phyloP scores from a whole-genome alignment of 2,329 filamentous ascomycete genomes.

The Sordariomycetes sp. region DNA sequence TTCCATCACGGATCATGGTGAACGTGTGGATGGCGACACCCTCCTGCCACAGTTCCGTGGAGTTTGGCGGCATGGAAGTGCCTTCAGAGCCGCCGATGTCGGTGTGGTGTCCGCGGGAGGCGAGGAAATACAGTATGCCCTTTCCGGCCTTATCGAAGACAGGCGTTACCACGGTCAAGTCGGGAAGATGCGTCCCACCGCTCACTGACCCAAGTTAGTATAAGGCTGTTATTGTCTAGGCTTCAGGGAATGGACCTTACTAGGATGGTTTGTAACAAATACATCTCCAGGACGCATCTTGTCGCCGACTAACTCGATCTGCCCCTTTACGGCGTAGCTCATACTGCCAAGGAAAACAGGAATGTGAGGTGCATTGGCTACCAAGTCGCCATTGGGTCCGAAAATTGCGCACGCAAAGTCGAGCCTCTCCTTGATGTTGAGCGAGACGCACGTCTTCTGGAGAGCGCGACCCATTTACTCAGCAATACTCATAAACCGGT shows the following conservation, averaged over 20 bases:
- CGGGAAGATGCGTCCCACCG: conserved; percentile 70
- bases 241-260: no score
- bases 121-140: conserved; percentile 70
- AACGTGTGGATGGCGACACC: conserved; percentile 50
- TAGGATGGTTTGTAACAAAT: no score
- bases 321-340: conserved; percentile 67
- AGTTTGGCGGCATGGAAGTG: conserved; percentile 69
- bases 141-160: conserved; percentile 47
- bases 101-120: conserved; percentile 55
- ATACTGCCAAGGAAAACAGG: conserved; percentile 73
- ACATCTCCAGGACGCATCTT: conserved; percentile 21
- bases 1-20: conserved; percentile 61
- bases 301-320: conserved; percentile 67
- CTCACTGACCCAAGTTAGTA: conserved; percentile 71
- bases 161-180: conserved; percentile 70
- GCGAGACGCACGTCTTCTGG: conserved; percentile 70
- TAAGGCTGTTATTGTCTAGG: conserved; percentile 63
- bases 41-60: conserved; percentile 48
- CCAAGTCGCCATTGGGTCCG: conserved; percentile 59
- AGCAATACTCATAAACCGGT: conserved; percentile 76
- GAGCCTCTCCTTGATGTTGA: conserved; percentile 70
- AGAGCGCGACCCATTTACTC: conserved; percentile 73
- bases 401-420: conserved; percentile 78
- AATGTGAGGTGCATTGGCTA: conserved; percentile 68
- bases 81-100: conserved; percentile 74